These are phyloP conservation scores for Thalassiosira pacifica DNA, from an alignment of 352 stramenopile species.

Conservation along the genomic window DNA sequence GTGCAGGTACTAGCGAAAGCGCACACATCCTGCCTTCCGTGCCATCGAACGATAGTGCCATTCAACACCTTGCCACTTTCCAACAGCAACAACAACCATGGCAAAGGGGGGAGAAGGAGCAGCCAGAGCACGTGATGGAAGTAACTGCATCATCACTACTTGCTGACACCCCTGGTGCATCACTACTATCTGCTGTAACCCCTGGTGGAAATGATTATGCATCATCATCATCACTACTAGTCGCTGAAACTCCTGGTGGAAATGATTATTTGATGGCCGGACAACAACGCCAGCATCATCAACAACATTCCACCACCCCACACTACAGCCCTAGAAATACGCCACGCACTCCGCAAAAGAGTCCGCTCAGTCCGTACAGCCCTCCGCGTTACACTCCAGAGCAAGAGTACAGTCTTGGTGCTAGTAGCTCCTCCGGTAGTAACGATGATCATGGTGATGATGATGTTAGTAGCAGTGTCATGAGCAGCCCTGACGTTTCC, in stretches of 20 bases:
- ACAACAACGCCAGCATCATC: no score
- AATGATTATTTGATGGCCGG: no score
- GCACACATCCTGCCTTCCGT: background rate
- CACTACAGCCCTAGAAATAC: background rate
- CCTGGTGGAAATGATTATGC: no score
- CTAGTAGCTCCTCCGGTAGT: no score
- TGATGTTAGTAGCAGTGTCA: no score
- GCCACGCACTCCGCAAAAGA: background rate
- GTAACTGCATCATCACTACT: background rate
- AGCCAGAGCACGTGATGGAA: background rate
- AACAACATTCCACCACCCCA: background rate
- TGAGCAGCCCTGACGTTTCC: no score
- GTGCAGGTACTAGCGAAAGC: constrained; percentile 16
- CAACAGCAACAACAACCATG: background rate
- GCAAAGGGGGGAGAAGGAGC: no score
- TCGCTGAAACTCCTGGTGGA: no score
- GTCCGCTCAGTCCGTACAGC: background rate
- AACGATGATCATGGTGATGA: no score
- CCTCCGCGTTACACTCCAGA: background rate
- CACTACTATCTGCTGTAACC: no score
- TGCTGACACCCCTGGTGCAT: background rate
- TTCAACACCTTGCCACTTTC: constrained; percentile 31
- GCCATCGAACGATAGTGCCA: constrained; percentile 45
- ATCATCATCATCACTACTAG: no score
- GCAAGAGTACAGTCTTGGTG: background rate